These are phyloP conservation scores for Barbarea vulgaris DNA, from an alignment of 345 rosid species.

Conservation along the genomic window DNA sequence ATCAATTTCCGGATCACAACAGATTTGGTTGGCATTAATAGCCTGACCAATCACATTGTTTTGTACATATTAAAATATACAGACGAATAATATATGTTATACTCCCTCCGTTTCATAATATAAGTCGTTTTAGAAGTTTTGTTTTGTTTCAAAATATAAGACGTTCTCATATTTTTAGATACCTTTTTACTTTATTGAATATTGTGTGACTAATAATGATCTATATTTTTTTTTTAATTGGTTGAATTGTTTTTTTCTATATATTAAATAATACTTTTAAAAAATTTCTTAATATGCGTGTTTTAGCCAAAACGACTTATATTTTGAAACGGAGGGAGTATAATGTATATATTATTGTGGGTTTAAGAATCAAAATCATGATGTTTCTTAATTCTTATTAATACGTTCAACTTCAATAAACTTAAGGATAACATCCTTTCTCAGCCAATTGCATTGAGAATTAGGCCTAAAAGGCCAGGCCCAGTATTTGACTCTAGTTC, in stretches of 20 bases:
- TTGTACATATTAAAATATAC: not conserved
- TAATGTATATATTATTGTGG: not conserved
- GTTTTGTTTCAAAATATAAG: too few relatives aligned
- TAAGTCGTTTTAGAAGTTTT: too few relatives aligned
- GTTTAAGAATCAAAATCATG: not conserved
- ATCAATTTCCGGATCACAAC: constrained; percentile 26
- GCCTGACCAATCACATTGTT: not conserved
- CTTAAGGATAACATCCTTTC: not conserved
- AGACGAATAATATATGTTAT: not conserved
- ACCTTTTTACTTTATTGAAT: too few relatives aligned
- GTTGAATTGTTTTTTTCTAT: too few relatives aligned
- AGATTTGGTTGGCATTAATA: constrained; percentile 21
- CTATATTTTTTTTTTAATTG: too few relatives aligned
- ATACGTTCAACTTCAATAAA: not conserved
- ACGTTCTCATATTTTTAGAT: too few relatives aligned
- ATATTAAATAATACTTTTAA: too few relatives aligned
- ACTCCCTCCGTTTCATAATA: too few relatives aligned
- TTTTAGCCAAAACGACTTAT: too few relatives aligned
- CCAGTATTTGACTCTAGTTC: not conserved
- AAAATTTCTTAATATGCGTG: too few relatives aligned
- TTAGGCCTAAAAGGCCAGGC: not conserved
- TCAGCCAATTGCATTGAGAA: not conserved
- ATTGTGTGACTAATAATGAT: too few relatives aligned
- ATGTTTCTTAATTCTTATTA: not conserved
- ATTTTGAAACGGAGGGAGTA: too few relatives aligned